phyloP scores from a whole-genome alignment of 768 basidiomycete species.

The Serendipita sp. region DNA sequence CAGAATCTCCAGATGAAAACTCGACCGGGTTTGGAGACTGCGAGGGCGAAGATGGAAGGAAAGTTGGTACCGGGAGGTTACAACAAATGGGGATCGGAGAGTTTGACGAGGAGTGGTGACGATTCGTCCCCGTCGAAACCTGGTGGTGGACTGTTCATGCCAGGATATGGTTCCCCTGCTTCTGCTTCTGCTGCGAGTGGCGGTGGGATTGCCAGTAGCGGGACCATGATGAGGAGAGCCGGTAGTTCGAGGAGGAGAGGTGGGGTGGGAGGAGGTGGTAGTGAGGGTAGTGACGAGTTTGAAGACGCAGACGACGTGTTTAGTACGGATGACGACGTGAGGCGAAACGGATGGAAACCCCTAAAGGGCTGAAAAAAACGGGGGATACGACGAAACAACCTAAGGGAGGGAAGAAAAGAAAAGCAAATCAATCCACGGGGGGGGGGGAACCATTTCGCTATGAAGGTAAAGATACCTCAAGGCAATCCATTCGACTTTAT shows the following conservation, averaged over 20 bases:
- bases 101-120: neutral
- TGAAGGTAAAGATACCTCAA: too few relatives aligned
- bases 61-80: slow-evolving; percentile 1
- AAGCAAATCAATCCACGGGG: too few relatives aligned
- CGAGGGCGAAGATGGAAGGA: neutral
- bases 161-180: too few relatives aligned
- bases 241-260: neutral
- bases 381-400: too few relatives aligned
- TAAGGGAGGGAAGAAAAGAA: too few relatives aligned
- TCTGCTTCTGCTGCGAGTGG: too few relatives aligned
- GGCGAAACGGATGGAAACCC: neutral
- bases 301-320: slow-evolving; percentile 2
- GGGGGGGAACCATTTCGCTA: too few relatives aligned
- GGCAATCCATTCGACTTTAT: too few relatives aligned
- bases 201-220: neutral
- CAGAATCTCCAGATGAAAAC: neutral
- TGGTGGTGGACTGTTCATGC: neutral
- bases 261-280: neutral
- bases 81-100: neutral
- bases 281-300: slow-evolving; percentile 5
- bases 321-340: slow-evolving; percentile 3
- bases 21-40: neutral
- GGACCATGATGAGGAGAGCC: neutral
- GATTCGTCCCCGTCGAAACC: neutral
- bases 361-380: neutral